A percentile compares a stretch with the other conserved stretches of the same genome.
Conservation (phyloP, 768 basidiomycete species). For the Royoungia palumana region DNA sequence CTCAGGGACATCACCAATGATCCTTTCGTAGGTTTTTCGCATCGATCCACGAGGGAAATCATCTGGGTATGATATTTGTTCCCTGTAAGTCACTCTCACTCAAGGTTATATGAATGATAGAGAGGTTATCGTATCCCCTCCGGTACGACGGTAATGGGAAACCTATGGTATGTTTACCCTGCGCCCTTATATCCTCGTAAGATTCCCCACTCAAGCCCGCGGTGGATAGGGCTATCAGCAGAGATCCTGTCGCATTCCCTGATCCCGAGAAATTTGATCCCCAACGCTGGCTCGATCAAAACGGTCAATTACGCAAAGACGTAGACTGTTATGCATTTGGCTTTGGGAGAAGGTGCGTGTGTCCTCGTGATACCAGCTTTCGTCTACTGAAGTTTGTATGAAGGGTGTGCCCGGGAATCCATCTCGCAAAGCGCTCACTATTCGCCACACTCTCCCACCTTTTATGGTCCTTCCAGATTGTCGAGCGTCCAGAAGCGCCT, state of each 20-base stretch:
- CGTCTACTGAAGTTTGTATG: too few relatives aligned
- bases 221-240: constrained; percentile 42
- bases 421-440: constrained; percentile 50
- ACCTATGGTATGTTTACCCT: constrained; percentile 16
- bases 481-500: constrained; percentile 42
- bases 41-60: constrained; percentile 61
- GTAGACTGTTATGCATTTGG: constrained; percentile 50
- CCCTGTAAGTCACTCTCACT: constrained; percentile 26
- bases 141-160: constrained; percentile 19
- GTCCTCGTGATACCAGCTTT: neutral
- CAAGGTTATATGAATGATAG: constrained; percentile 1
- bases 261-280: constrained; percentile 58
- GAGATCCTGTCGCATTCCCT: constrained; percentile 53
- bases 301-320: constrained; percentile 46
- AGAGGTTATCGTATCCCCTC: constrained; percentile 22
- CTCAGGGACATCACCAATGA: neutral
- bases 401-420: constrained; percentile 60
- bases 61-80: constrained; percentile 44
- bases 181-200: too few relatives aligned
- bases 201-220: neutral
- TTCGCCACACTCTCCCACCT: constrained; percentile 58
- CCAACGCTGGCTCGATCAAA: constrained; percentile 47
- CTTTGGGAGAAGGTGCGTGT: constrained; percentile 41
- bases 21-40: constrained; percentile 41
- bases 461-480: constrained; percentile 59